phyloP scores from a whole-genome alignment of 106 monocot genomes.

The Posidonia australis region DNA sequence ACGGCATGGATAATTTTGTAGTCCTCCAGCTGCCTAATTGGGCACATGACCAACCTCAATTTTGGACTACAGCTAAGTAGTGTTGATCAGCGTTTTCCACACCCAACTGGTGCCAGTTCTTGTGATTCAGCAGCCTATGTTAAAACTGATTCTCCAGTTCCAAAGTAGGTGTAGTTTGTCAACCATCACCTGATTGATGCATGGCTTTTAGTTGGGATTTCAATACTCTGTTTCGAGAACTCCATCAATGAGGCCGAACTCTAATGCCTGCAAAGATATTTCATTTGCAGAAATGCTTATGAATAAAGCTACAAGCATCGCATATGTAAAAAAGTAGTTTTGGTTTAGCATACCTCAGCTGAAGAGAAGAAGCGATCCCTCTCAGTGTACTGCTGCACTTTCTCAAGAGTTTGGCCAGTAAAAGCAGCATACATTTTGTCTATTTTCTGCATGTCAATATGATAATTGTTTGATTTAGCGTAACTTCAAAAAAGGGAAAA shows the following conservation, averaged over 20 bases:
- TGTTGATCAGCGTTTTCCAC: no score
- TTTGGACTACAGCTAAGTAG: no score
- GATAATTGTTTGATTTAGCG: neutral
- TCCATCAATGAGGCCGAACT: constrained; percentile 88
- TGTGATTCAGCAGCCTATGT: no score
- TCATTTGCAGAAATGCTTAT: neutral
- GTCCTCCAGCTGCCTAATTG: no score
- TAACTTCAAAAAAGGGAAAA: no score
- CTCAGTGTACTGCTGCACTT: constrained; percentile 83
- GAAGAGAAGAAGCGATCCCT: constrained; percentile 82
- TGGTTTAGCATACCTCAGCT: constrained; percentile 43
- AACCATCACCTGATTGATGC: no score
- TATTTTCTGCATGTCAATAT: constrained; percentile 57
- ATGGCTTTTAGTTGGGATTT: neutral
- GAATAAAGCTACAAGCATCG: neutral
- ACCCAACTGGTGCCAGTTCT: no score
- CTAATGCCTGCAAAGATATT: constrained; percentile 47
- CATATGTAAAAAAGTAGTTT: neutral
- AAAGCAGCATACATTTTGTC: constrained; percentile 95
- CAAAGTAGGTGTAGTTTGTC: no score
- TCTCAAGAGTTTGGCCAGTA: constrained; percentile 78
- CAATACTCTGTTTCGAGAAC: constrained; percentile 79
- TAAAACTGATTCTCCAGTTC: no score
- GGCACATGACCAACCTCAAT: no score
- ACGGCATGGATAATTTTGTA: no score